Evolutionary conservation across 163 green algal genomes (phyloP), one percentile per base, ranked within the genome.

Genomic region (Chloromonas sp.): DNA sequence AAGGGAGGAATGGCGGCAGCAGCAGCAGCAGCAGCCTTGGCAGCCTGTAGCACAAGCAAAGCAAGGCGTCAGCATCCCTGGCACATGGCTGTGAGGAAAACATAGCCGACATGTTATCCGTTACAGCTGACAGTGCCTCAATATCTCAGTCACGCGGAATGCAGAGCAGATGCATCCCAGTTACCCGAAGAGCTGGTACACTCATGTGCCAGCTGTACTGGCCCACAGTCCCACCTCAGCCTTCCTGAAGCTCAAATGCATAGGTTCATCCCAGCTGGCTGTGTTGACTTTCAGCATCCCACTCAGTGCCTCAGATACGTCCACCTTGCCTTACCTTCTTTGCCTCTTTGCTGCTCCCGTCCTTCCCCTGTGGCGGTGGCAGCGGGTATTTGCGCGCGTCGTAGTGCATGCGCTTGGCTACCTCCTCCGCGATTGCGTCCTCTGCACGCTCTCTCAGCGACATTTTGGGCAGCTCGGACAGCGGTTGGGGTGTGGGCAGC

Each of bases 351-450:
- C 66, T 66, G 77, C 14, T 61, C 36, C 36, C 36, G 36, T 36
- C 36, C 36, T 36, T 36, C 36, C 36, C 36, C 36, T 36, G 36
- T 36, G 36, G 36, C 36, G 36, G 36, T 36, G 36, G 36, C 85
- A 86, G 84, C 0, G 95, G 95, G 88, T 96, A 95, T 78, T 93
- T 93, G 59, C 86, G 85, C 0, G 89, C 89, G 60, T 98, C 95
- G 81, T 96, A 91, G 58, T 89, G 71, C 74, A 98, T 81, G 61
- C 97, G 86, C 11, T 85, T 81, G 5, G 87, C 58, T 84, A 97
- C 76, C 91, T 98, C 96, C 14, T 60, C 76, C 61, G 78, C 76
- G 76, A 96, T 86, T 84, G 92, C 74, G 74, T 92, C 86, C 87
- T 97, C 94, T 0, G 95, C 95, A 2, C 84, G 74, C 85, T 97